These are phyloP conservation scores for Sporothrix pallida DNA, from an alignment of 2,329 filamentous ascomycete species.

Conservation along the genomic window DNA sequence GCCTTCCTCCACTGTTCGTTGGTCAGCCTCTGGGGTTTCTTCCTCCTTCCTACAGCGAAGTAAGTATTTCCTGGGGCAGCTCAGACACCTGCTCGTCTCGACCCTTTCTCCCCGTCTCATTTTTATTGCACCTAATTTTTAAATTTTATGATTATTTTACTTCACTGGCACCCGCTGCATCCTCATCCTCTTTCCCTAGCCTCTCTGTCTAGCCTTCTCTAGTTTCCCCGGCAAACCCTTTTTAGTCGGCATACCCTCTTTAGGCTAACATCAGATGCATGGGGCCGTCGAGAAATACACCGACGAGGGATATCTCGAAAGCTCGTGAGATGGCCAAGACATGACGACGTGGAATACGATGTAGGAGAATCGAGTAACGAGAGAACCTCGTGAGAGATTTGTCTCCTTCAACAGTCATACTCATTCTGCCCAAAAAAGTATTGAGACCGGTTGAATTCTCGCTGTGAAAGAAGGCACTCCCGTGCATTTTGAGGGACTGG, in stretches of 20 bases:
- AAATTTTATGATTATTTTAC: not conserved
- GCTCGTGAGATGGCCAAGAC: not conserved
- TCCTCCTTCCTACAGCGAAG: no score
- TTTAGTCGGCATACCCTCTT: constrained; percentile 12
- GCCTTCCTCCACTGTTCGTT: not conserved
- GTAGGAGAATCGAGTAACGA: not conserved
- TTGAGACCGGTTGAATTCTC: not conserved
- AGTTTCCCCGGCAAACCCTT: constrained; percentile 18
- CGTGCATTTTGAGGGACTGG: not conserved
- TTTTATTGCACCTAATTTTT: not conserved
- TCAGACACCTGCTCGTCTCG: not conserved
- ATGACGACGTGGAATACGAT: not conserved
- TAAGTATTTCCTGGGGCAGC: not conserved
- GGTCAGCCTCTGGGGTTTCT: not conserved
- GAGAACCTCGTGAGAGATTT: no score
- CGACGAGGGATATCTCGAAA: constrained; percentile 1
- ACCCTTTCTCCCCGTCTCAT: not conserved
- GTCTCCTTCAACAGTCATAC: no score
- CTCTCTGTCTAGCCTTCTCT: not conserved
- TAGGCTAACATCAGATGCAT: constrained; percentile 6
- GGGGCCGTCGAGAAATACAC: not conserved
- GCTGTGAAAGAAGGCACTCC: not conserved
- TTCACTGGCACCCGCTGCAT: not conserved
- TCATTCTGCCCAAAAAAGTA: no score
- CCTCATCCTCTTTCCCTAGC: constrained; percentile 8